Base-by-base conservation (phyloP, 495 filamentous ascomycete genomes). In the Lasiosphaeria miniovina region DNA sequence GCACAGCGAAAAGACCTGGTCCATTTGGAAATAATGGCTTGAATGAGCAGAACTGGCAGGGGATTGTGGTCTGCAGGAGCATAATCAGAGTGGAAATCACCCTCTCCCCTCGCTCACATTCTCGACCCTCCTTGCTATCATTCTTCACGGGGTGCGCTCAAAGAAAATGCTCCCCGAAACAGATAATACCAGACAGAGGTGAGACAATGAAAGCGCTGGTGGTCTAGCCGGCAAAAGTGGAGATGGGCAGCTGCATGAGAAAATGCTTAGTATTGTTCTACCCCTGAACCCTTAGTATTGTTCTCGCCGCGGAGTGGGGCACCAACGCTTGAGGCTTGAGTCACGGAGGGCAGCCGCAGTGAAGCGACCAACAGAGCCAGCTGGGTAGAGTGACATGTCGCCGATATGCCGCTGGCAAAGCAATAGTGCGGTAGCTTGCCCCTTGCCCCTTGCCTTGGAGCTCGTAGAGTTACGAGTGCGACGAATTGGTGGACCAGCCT, bases 251-350 rank as follows among this genome's bases (percentile, higher is more conserved):
- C 33, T n/a, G 12, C 12, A 24, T 10, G 49, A 12, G 17, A 11
- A 10, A 11, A 12, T 51, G 17, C 49, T 51, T 49, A 49, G 24
- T 49, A 51, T 51, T 51, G 49, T 51, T 51, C 49, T 7, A 4
- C 49, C 49, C 49, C 49, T 51, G 24, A 31, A 10, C 1, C 14
- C 49, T 51, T 51, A 32, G 49, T 51, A 51, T 51, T 51, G 49
- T 51, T 51, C 49, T 32, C 32, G 6, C 15, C 4, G 6, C 5
- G 15, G 15, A 46, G 43, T 46, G 43, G 6, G 43, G 43, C 43
- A 11, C 4, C 6, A 11, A n/a, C 12, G 24, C 24, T 24, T 24
- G 24, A 24, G 24, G 24, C 24, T 24, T 24, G 24, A 24, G 24
- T 24, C 24, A 24, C 24, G 3, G 11, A 0, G 11, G 43, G 15